Evolutionary conservation across 352 stramenopile species (phyloP).

Genomic region (Phytopythium oedochilum): DNA sequence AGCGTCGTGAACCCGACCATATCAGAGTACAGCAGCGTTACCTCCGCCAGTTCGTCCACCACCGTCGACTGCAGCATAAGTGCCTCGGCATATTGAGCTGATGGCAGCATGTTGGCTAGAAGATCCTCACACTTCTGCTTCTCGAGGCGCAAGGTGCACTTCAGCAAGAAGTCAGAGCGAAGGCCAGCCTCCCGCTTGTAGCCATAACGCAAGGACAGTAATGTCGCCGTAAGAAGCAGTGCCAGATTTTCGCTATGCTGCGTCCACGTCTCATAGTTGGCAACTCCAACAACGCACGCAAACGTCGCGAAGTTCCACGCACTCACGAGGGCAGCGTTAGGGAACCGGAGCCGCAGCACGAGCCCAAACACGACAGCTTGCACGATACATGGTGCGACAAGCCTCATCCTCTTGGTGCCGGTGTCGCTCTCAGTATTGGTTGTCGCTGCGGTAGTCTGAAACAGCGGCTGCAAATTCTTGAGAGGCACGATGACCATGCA

Average conservation of each 20-base stretch:
- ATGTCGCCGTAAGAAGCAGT: conserved; percentile 25
- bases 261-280: conserved; percentile 21
- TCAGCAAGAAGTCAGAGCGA: conserved; percentile 72
- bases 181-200: conserved; percentile 65
- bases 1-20: conserved; percentile 84
- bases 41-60: conserved; percentile 76
- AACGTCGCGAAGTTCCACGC: conserved; percentile 31
- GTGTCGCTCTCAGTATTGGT: not conserved
- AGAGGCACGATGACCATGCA: conserved; percentile 31
- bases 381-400: conserved; percentile 49
- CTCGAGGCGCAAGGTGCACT: conserved; percentile 71
- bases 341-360: conserved; percentile 51
- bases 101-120: conserved; percentile 84
- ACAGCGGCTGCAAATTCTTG: conserved; percentile 39
- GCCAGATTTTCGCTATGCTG: conserved; percentile 35
- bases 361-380: conserved; percentile 53
- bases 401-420: conserved; percentile 12
- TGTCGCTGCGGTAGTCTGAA: not conserved
- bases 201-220: conserved; percentile 36
- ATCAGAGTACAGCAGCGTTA: conserved; percentile 84
- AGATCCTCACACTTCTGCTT: conserved; percentile 82
- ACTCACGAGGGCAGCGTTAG: conserved; percentile 44
- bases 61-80: conserved; percentile 71
- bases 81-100: conserved; percentile 60
- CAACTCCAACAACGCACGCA: conserved; percentile 15